Percentiles rank a stretch among this genome's conserved stretches.
Evolutionary conservation across 192 early-diverging fungal genomes (phyloP).

Genomic region (Tieghemiomyces parasiticus): DNA sequence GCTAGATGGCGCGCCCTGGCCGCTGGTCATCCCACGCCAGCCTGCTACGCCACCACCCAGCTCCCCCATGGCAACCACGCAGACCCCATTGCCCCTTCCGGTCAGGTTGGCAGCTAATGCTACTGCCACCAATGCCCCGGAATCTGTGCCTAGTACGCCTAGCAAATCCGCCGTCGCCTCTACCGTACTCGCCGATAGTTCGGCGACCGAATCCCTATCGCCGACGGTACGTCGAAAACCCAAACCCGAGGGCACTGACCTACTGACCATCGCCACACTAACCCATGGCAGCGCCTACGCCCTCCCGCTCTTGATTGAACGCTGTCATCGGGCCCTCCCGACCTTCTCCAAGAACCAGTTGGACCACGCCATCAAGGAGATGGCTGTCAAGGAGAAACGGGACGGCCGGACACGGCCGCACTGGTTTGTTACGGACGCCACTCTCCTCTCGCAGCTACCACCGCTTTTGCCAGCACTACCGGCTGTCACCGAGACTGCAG

Average conservation of each 20-base stretch:
- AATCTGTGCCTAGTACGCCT: no score
- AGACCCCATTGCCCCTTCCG: no score
- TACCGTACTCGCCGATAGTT: no score
- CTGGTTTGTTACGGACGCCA: slow-evolving; percentile 21
- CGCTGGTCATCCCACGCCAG: neutral
- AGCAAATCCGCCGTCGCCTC: no score
- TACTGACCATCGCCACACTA: neutral
- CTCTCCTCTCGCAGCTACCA: neutral
- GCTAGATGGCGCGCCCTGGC: neutral
- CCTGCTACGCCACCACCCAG: neutral
- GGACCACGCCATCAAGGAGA: slow-evolving; percentile 25
- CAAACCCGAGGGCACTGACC: neutral
- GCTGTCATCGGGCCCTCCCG: slow-evolving; percentile 17
- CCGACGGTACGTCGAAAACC: neutral
- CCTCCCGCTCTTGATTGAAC: slow-evolving; percentile 20
- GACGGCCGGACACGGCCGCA: slow-evolving; percentile 16
- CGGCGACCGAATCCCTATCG: no score
- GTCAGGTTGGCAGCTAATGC: no score
- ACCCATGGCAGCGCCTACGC: slow-evolving; percentile 22
- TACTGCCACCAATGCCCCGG: no score
- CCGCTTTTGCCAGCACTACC: no score
- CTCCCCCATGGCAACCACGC: no score
- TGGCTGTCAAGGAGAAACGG: slow-evolving; percentile 28
- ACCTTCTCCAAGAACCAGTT: slow-evolving; percentile 24
- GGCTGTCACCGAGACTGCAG: no score